These are phyloP conservation scores for Monosporascus sp. DNA, from an alignment of 2,329 filamentous ascomycete species.

Conservation along the genomic window DNA sequence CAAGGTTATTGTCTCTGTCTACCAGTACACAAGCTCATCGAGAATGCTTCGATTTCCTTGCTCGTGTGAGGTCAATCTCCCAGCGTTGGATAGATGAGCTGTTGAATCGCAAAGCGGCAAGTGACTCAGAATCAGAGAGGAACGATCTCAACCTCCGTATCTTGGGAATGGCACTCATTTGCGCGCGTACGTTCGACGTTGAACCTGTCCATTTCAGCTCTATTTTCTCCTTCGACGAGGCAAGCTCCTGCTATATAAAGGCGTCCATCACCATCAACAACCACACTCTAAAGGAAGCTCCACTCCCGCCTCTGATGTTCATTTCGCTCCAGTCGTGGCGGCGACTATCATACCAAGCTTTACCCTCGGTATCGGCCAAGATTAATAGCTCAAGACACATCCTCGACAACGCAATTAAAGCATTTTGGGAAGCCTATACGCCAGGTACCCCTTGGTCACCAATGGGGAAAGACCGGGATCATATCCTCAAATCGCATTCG, in stretches of 20 bases:
- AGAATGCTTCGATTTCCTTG: neutral
- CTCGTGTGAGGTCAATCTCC: neutral
- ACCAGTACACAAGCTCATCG: neutral
- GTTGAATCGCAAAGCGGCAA: neutral
- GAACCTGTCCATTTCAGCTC: neutral
- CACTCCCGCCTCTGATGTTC: neutral
- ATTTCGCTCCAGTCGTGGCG: neutral
- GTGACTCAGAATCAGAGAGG: neutral
- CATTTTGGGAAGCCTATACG: neutral
- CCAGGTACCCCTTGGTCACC: neutral
- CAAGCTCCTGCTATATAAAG: neutral
- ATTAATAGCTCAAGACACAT: neutral
- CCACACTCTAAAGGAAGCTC: conserved; percentile 6
- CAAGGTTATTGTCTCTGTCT: neutral
- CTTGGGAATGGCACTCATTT: conserved; percentile 4
- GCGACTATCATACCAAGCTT: neutral
- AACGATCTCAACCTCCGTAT: neutral
- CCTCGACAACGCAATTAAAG: neutral
- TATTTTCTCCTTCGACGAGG: neutral
- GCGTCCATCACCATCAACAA: neutral
- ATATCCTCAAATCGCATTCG: neutral
- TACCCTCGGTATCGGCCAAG: neutral
- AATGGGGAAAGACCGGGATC: neutral
- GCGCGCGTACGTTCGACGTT: conserved; percentile 5
- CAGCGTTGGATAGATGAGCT: neutral